These are phyloP conservation scores for Euphorbia tirucalli DNA, from an alignment of 345 rosid species.

Conservation along the genomic window DNA sequence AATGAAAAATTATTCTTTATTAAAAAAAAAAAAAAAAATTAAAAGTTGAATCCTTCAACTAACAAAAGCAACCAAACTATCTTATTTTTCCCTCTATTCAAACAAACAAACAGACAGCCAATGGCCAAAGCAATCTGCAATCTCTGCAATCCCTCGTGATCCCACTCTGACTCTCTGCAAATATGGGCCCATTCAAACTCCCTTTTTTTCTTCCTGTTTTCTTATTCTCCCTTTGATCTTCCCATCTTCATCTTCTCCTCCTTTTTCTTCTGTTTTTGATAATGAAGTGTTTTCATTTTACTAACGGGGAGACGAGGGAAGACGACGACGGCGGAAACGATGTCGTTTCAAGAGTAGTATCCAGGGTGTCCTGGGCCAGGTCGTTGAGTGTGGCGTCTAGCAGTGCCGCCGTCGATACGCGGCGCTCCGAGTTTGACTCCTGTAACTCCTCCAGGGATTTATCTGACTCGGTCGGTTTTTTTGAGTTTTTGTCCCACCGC, in stretches of 20 bases:
- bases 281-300: slow-evolving; percentile 98
- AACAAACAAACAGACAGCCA: not conserved
- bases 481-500: slow-evolving; percentile 54
- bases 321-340: slow-evolving; percentile 27
- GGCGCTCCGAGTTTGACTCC: slow-evolving; percentile 84
- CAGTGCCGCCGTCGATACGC: slow-evolving; percentile 60
- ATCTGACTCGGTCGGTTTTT: slow-evolving; percentile 48
- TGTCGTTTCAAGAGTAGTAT: slow-evolving; percentile 46
- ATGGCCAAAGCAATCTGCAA: not conserved
- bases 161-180: not conserved
- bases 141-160: slow-evolving; percentile 18
- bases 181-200: not conserved
- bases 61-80: not conserved
- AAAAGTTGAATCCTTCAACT: not conserved
- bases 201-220: not conserved
- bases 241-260: not conserved
- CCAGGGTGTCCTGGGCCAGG: slow-evolving; percentile 83
- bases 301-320: slow-evolving; percentile 56
- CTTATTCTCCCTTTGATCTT: not conserved
- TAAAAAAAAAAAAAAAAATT: no score
- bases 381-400: slow-evolving; percentile 88
- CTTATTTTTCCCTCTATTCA: not conserved
- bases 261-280: not conserved
- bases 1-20: no score
- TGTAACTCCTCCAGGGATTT: slow-evolving; percentile 54